Evolutionary conservation across 768 basidiomycete species (phyloP).

Genomic region (Lactifluus subvellereus): DNA sequence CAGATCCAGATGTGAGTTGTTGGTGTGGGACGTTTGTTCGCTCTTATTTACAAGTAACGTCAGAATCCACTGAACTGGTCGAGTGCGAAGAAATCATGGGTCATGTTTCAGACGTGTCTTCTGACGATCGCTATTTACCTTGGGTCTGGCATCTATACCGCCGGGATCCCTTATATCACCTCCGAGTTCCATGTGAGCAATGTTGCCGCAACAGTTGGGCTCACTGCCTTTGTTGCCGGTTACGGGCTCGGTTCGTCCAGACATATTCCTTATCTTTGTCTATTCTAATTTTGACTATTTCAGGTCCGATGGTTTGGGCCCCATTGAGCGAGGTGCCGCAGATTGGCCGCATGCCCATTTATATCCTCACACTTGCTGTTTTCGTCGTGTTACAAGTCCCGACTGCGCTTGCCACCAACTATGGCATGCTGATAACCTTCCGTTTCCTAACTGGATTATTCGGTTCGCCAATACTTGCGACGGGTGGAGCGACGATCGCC

Average conservation of each 20-base stretch:
- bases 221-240: constrained; percentile 29
- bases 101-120: constrained; percentile 33
- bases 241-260: constrained; percentile 25
- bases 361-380: constrained; percentile 31
- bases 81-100: constrained; percentile 28
- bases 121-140: constrained; percentile 34
- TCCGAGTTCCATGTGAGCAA: constrained; percentile 29
- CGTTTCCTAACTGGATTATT: constrained; percentile 34
- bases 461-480: constrained; percentile 33
- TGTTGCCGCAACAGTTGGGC: constrained; percentile 31
- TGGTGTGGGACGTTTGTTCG: too few species aligned
- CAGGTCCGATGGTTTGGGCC: constrained; percentile 31
- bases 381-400: constrained; percentile 35
- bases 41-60: background rate
- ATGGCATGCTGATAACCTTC: constrained; percentile 32
- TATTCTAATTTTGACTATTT: background rate
- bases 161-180: constrained; percentile 29
- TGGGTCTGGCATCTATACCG: constrained; percentile 33
- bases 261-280: background rate
- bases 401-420: constrained; percentile 31
- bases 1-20: constrained; percentile 21
- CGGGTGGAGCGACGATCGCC: constrained; percentile 30
- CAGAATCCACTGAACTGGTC: constrained; percentile 30
- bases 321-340: constrained; percentile 33
- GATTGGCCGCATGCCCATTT: constrained; percentile 32